These are phyloP conservation scores for Dendrobium chrysotoxum DNA, from an alignment of 106 monocot genomes.

Conservation along the genomic window DNA sequence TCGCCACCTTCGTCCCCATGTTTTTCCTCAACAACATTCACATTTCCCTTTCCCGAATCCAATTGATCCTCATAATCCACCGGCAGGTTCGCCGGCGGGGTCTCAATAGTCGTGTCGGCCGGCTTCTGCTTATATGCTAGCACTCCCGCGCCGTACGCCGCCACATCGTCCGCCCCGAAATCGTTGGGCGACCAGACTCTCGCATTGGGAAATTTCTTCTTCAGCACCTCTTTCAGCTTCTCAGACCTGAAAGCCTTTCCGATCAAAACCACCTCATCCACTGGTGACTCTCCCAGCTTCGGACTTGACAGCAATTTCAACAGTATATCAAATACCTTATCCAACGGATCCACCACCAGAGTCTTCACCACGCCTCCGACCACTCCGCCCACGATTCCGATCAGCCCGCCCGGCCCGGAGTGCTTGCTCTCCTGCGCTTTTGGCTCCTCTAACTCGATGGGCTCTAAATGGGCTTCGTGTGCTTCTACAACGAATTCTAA, in stretches of 20 bases:
- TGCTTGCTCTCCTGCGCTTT: background rate
- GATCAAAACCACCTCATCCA: background rate
- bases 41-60: too few species aligned
- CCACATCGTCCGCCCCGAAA: background rate
- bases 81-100: too few species aligned
- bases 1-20: too few species aligned
- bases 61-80: too few species aligned
- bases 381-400: background rate
- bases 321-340: background rate
- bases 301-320: background rate
- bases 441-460: background rate
- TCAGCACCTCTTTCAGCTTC: background rate
- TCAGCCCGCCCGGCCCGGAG: background rate
- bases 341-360: background rate
- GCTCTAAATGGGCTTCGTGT: background rate
- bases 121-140: background rate
- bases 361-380: background rate
- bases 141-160: background rate
- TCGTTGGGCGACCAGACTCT: background rate
- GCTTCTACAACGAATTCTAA: background rate
- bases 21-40: too few species aligned
- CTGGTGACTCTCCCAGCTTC: background rate
- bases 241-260: background rate
- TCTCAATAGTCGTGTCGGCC: too few species aligned
- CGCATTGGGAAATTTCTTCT: background rate